phyloP scores from a whole-genome alignment of 164 flowering plant species.

The Berberis thunbergii region DNA sequence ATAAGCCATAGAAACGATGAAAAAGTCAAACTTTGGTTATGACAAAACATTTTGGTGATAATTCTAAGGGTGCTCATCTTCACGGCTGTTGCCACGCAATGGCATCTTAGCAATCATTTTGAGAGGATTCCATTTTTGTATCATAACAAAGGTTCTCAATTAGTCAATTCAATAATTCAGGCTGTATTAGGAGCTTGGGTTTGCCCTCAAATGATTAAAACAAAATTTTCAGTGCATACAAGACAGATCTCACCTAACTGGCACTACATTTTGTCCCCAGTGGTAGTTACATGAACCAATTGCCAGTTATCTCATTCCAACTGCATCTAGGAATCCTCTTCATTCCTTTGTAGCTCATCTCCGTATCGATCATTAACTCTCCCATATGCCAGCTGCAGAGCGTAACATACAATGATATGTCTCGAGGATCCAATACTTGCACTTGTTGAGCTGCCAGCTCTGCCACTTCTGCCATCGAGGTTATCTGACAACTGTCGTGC shows the following conservation, averaged over 20 bases:
- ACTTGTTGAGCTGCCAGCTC: slow-evolving; percentile 45
- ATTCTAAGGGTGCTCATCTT: slow-evolving; percentile 5
- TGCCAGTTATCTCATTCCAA: slow-evolving; percentile 57
- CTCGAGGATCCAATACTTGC: slow-evolving; percentile 49
- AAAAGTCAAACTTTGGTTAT: too few relatives aligned
- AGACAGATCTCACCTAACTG: slow-evolving; percentile 31
- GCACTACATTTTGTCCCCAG: slow-evolving; percentile 34
- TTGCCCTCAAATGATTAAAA: slow-evolving; percentile 23
- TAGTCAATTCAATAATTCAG: slow-evolving; percentile 27
- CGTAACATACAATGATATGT: slow-evolving; percentile 66
- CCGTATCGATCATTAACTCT: slow-evolving; percentile 39
- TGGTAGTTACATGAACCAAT: slow-evolving; percentile 53
- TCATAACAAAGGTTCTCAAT: not conserved
- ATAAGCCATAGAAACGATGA: too few relatives aligned
- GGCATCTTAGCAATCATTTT: not conserved
- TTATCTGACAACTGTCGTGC: slow-evolving; percentile 72
- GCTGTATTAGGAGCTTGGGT: slow-evolving; percentile 33
- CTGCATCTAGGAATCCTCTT: slow-evolving; percentile 61
- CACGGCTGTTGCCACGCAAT: not conserved
- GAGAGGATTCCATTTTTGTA: not conserved
- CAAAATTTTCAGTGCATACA: slow-evolving; percentile 21
- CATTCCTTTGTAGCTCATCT: slow-evolving; percentile 57
- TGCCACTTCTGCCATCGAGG: slow-evolving; percentile 48
- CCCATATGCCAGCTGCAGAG: slow-evolving; percentile 66
- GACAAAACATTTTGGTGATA: slow-evolving; percentile 6